Base-by-base conservation (phyloP, 768 basidiomycete species). In the Russula vinacea region DNA sequence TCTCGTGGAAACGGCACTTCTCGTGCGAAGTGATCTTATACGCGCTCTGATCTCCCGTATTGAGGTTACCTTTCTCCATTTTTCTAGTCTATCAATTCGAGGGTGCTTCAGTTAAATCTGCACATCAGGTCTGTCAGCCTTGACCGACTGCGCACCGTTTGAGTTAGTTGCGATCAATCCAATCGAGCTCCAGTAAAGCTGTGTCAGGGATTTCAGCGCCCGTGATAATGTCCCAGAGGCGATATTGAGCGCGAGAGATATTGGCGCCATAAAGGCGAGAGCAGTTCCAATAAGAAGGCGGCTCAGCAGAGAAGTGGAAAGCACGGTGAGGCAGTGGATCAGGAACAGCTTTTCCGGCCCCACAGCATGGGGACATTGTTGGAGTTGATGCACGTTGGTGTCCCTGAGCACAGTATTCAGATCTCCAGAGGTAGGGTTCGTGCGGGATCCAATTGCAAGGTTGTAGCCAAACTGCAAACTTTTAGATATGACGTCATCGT, bases 281-380 rank as follows among this genome's bases (percentile, higher is more conserved):
- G 19, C 33, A 14, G 19, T 39, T 37, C 50, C 33, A 52, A 54
- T 45, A 26, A 32, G 39, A 57, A 45, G 33, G 49, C n/a, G n/a
- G n/a, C n/a, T n/a, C n/a, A 29, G 62, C 9, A 29, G 9, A 19
- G 44, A 22, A 19, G n/a, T 5, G 10, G 40, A 24, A 10, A 17
- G 16, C 32, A 44, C 22, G 17, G 3, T 7, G 40, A 29, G 55
- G 29, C 8, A 10, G n/a, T 40, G 10, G 5, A 56, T 6, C 37
- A 16, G 35, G 35, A 35, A 35, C 55, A 8, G 11, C 16, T 5
- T 5, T 16, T 42, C 22, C 42, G 22, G 47, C 63, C 42, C 63
- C 63, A 60, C 53, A 40, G 32, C 11, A 47, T 17, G 58, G 19
- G 5, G 45, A n/a, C 53, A 58, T 35, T 22, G 44, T 56, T 56